Evolutionary conservation across 2,329 filamentous ascomycete genomes (phyloP), one percentile per base, ranked within the genome.

Genomic region (Monilinia aucupariae): DNA sequence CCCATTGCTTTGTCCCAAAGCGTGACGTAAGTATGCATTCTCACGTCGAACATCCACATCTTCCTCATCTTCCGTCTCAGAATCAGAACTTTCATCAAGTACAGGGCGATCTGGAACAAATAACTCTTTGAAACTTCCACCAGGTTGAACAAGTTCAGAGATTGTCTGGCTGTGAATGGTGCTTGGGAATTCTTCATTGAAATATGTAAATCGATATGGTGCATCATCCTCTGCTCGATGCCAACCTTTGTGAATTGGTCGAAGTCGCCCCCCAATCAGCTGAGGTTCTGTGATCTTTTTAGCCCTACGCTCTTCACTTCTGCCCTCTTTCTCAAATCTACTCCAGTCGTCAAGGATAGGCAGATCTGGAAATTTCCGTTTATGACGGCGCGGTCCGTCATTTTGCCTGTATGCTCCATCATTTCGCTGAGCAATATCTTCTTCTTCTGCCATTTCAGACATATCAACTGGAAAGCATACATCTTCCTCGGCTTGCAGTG

Each of bases 131-230:
- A 99, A 99, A 50, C 84, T 89, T 65, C 87, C 84, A 7, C 91
- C 94, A 0, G 90, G 87, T 69, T 96, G 92, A 10, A 96, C 83
- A 25, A 99, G 82, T 74, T 97, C 94, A 2, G 92, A 96, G 63
- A 99, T 96, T 0, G 89, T 94, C 75, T 96, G 91, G 65, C 92
- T 94, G 75, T 99, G 94, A 66, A 99, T 96, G 0, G 94, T 99
- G 75, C 90, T 96, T 71, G 91, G 89, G 62, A 97, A 91, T 67
- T 96, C 91, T 74, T 97, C 94, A 75, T 97, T 97, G 81, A 99
- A 99, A 75, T 99, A 99, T 0, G 94, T 97, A 75, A 97, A 99
- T 32, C 94, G 85, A 74, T 96, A 97, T 0, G 94, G 94, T 0
- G 88, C 86, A 68, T 97, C 93, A 65, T 96, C 92, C 67, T 94